phyloP scores from a whole-genome alignment of 73 alveolate genomes.

The Paramecium primaurelia region DNA sequence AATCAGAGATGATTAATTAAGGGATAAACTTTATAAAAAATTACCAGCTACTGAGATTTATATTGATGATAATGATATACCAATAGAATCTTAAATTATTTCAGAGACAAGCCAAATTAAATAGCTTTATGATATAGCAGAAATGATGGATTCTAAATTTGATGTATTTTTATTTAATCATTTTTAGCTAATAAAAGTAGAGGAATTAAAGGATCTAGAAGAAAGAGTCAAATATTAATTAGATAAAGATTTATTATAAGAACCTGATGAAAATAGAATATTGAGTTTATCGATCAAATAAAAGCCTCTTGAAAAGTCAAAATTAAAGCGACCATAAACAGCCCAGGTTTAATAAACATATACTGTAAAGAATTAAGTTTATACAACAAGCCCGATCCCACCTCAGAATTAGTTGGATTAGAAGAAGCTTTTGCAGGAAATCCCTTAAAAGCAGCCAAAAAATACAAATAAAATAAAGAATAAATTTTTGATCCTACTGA shows the following conservation, averaged over 20 bases:
- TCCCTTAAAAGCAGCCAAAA: slow-evolving; percentile 43
- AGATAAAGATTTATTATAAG: neutral
- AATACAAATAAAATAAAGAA: neutral
- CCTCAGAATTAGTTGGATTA: neutral
- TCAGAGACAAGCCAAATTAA: neutral
- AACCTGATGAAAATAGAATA: slow-evolving; percentile 29
- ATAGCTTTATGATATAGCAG: slow-evolving; percentile 4
- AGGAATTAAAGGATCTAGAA: neutral
- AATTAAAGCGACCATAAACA: slow-evolving; percentile 3
- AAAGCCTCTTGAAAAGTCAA: slow-evolving; percentile 1
- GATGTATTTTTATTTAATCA: neutral
- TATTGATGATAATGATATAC: slow-evolving; percentile 1
- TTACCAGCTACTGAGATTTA: neutral
- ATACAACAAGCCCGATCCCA: neutral
- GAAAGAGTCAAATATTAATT: neutral
- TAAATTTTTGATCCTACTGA: slow-evolving; percentile 13
- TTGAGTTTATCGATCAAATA: neutral
- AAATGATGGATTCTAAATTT: neutral
- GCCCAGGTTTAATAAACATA: neutral
- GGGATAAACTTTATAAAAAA: neutral
- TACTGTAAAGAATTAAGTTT: neutral
- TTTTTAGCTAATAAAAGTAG: neutral
- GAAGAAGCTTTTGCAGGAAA: slow-evolving; percentile 37
- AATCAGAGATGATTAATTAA: neutral
- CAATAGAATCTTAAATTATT: neutral